Evolutionary conservation across 2,329 filamentous ascomycete genomes (phyloP), one percentile per base, ranked within the genome.

Genomic region (Aspergillus awamori): DNA sequence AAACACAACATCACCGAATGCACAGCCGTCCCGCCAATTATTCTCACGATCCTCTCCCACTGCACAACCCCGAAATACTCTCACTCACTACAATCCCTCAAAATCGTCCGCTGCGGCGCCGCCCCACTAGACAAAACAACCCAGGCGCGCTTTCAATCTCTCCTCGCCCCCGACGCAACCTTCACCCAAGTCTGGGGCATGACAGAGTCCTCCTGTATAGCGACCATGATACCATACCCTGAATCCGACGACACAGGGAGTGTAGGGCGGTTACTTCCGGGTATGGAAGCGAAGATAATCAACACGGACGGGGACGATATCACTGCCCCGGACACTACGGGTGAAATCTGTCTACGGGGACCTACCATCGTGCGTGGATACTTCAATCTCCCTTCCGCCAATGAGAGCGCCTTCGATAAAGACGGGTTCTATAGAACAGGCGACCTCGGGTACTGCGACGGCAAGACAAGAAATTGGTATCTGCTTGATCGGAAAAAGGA

Each of bases 381-480:
- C 70, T 83, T 87, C 67, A 91, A 91, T 70, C 88, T 89, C 59
- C 83, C 86, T 0, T 84, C 88, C 63, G 85, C 87, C 8, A 90
- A 90, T 6, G 22, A 20, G 8, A 81, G 80, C 5, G 86, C 89
- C 30, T 86, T 88, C 0, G 85, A 93, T 63, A 67, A 79, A 0
- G 89, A 92, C 65, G 89, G 89, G 0, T 94, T 85, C 77, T 93
- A 92, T 80, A 91, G 87, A 77, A 93, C 91, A 0, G 91, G 91
- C 3, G 91, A 94, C 69, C 84, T 94, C 20, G 89, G 89, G 13
- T 85, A 89, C 60, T 83, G 88, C 66, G 89, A 93, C 70, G 79
- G 82, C 36, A 15, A 39, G 17, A 82, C 88, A 43, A 89, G 89
- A 20, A 89, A 93, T 70, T 89, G 93, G 66, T 93, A 87, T 78